These are phyloP conservation scores for Tetrapisispora nanseiensis DNA, from an alignment of 805 yeast species.

Conservation along the genomic window DNA sequence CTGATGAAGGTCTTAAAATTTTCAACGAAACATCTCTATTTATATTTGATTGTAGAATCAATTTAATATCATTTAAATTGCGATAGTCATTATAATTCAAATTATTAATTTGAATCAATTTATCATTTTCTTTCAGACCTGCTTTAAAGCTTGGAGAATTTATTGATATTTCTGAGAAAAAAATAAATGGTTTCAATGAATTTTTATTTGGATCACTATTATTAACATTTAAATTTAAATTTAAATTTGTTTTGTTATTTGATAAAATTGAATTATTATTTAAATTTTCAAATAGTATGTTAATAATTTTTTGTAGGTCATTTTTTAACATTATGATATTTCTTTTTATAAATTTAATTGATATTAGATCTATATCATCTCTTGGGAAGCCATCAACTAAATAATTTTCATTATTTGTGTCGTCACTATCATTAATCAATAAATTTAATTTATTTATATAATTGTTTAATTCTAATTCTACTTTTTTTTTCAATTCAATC, in stretches of 20 bases:
- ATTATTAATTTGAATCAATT: constrained; percentile 42
- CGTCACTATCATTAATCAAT: neutral
- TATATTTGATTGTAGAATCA: constrained; percentile 34
- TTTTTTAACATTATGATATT: constrained; percentile 59
- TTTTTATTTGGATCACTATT: neutral
- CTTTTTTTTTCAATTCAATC: neutral
- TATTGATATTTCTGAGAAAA: constrained; percentile 38
- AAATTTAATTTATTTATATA: neutral
- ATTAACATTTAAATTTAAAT: too few species aligned
- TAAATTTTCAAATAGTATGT: constrained; percentile 39
- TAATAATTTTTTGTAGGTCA: constrained; percentile 47
- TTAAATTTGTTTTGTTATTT: too few species aligned
- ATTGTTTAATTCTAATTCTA: neutral
- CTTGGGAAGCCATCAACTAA: constrained; percentile 68
- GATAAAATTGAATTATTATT: constrained; percentile 27
- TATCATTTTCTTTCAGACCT: constrained; percentile 50
- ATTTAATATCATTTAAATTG: constrained; percentile 37
- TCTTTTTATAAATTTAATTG: constrained; percentile 50
- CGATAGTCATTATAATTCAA: constrained; percentile 49
- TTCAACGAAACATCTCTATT: constrained; percentile 21
- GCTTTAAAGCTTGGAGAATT: constrained; percentile 49
- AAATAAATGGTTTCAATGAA: constrained; percentile 41
- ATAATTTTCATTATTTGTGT: neutral
- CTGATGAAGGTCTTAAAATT: constrained; percentile 22
- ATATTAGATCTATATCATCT: constrained; percentile 69